Conservation (phyloP, 495 filamentous ascomycete species). For the Durotheca rogersii region DNA sequence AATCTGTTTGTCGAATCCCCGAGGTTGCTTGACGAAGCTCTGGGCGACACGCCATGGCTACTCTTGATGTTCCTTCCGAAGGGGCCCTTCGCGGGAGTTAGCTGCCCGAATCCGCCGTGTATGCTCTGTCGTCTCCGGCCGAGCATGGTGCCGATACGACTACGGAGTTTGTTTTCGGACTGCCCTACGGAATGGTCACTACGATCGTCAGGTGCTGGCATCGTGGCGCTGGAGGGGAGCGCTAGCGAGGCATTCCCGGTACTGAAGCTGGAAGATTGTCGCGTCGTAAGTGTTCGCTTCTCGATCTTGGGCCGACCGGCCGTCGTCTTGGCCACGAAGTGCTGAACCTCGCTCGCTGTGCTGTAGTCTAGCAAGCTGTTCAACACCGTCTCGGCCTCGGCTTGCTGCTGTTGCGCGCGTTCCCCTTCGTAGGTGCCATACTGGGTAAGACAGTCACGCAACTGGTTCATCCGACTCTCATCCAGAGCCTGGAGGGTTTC, state of each 20-base stretch:
- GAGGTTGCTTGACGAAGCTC: constrained; percentile 57
- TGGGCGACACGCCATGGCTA: constrained; percentile 53
- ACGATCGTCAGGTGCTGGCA: constrained; percentile 51
- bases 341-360: constrained; percentile 86
- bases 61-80: constrained; percentile 56
- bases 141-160: constrained; percentile 79
- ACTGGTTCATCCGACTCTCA: constrained; percentile 83
- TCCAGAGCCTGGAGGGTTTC: constrained; percentile 91
- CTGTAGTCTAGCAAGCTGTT: constrained; percentile 84
- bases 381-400: constrained; percentile 76
- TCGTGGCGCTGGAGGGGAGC: constrained; percentile 28
- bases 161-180: constrained; percentile 57
- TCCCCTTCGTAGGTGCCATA: constrained; percentile 92
- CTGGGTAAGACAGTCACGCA: constrained; percentile 90
- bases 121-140: constrained; percentile 62
- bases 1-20: constrained; percentile 52
- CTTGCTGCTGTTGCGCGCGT: constrained; percentile 73
- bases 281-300: constrained; percentile 41
- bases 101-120: constrained; percentile 51
- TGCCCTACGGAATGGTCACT: constrained; percentile 63
- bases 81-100: constrained; percentile 48
- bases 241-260: constrained; percentile 32
- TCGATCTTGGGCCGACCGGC: constrained; percentile 52
- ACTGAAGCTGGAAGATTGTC: constrained; percentile 43
- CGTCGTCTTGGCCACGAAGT: constrained; percentile 61